Evolutionary conservation across 2,329 filamentous ascomycete genomes (phyloP).

Genomic region (Fusarium robinianum): DNA sequence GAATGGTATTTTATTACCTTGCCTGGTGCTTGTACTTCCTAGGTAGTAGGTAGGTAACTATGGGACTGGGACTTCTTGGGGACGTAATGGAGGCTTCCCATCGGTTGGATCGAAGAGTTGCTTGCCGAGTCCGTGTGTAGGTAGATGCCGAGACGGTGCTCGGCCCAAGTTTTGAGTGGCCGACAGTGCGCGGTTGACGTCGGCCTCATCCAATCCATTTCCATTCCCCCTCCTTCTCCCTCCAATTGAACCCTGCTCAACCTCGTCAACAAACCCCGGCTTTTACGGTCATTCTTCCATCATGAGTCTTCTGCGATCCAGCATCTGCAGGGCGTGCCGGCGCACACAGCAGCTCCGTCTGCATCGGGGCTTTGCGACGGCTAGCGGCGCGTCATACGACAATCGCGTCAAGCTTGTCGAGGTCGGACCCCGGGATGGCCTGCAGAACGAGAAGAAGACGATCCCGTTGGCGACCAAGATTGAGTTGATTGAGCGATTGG

Average conservation of each 20-base stretch:
- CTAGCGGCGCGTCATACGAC: slow-evolving; percentile 42
- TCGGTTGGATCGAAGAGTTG: too few relatives aligned
- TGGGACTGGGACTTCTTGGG: too few relatives aligned
- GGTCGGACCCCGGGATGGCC: slow-evolving; percentile 82
- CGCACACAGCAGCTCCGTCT: slow-evolving; percentile 39
- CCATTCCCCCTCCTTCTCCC: slow-evolving; percentile 14
- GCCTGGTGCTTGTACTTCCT: too few relatives aligned
- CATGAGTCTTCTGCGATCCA: slow-evolving; percentile 46
- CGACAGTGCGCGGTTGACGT: slow-evolving; percentile 39
- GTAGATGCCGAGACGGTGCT: slow-evolving; percentile 21
- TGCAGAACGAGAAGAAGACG: slow-evolving; percentile 79
- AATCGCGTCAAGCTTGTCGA: slow-evolving; percentile 70
- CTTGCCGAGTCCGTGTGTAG: not conserved
- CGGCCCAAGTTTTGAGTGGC: slow-evolving; percentile 35
- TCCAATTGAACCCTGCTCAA: slow-evolving; percentile 10
- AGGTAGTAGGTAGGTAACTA: too few relatives aligned
- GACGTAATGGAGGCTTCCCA: too few relatives aligned
- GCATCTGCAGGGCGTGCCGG: slow-evolving; percentile 47
- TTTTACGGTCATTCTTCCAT: slow-evolving; percentile 9
- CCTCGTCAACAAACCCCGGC: slow-evolving; percentile 1
- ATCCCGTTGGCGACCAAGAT: slow-evolving; percentile 76
- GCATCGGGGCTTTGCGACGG: slow-evolving; percentile 48
- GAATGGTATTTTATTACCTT: too few relatives aligned
- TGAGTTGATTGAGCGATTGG: slow-evolving; percentile 71
- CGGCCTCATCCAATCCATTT: slow-evolving; percentile 15